Evolutionary conservation across 345 rosid species (phyloP).

Genomic region (Eucalyptus camaldulensis): DNA sequence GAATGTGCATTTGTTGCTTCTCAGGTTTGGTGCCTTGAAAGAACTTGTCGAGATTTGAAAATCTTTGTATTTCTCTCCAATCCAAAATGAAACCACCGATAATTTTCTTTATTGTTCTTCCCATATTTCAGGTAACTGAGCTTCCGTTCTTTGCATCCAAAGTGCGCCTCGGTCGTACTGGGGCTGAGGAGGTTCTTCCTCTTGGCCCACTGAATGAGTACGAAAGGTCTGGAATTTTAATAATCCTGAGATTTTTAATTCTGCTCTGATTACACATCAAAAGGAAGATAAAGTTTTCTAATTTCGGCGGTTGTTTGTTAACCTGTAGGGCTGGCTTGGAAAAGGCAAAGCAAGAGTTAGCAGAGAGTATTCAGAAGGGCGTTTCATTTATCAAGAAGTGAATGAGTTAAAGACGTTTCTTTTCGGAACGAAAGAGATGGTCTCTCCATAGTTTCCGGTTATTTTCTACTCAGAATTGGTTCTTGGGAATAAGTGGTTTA

Average conservation of each 20-base stretch:
- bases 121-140: slow-evolving; percentile 66
- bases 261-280: background rate
- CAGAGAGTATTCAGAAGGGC: slow-evolving; percentile 73
- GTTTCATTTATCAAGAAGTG: slow-evolving; percentile 52
- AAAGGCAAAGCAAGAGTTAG: slow-evolving; percentile 84
- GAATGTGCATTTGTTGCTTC: slow-evolving; percentile 84
- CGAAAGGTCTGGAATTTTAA: slow-evolving; percentile 45
- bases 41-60: background rate
- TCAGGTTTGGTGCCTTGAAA: slow-evolving; percentile 21
- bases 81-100: background rate
- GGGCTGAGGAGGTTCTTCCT: slow-evolving; percentile 12
- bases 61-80: background rate
- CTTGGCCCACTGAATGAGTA: slow-evolving; percentile 78
- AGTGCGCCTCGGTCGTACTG: slow-evolving; percentile 68
- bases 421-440: background rate
- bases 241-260: background rate
- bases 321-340: slow-evolving; percentile 54
- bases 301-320: background rate
- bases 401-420: background rate
- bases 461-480: background rate
- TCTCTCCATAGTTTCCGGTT: background rate
- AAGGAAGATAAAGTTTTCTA: background rate
- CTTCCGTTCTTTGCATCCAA: slow-evolving; percentile 93
- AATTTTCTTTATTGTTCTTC: background rate
- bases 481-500: background rate